Evolutionary conservation across 148 eudicot species (phyloP), one percentile per base, ranked within the genome.

Genomic region (Chenopodium formosanum): DNA sequence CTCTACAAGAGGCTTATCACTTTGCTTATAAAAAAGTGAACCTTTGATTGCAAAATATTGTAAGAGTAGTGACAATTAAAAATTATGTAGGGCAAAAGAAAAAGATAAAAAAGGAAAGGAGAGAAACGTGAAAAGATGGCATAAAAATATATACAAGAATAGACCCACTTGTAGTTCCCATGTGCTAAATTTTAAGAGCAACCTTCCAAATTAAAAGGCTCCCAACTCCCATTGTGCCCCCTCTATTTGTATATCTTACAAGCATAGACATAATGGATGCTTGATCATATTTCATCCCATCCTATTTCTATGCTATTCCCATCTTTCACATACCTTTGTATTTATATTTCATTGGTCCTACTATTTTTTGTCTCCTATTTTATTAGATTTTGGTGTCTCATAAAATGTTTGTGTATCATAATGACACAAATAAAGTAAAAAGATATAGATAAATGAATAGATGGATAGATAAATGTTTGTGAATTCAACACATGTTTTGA

Each of bases 181-280:
- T 86, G 85, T 82, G 83, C 85, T 52, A 70, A 62, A 85, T 82
- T 66, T 86, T 70, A 86, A 82, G 88, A 75, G 88, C 83, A 82
- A 82, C 53, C 81, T 53, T 86, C 88, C 88, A 86, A 40, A 40
- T 40, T 40, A 6, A 79, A 82, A 73, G 76, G 58, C 31, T 27
- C 76, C 32, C 76, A 73, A 73, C 60, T 53, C 82, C 56, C 66
- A 23, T 68, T 53, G 73, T 78, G 73, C 67, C 52, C 62, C 81
- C 78, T 70, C 58, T 64, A 5, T 1, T 82, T 22, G 65, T 23
- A 44, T 44, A 71, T 76, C 62, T 31, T 47, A 74, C n/a, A 25
- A 71, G 70, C 60, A 40, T 46, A 80, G 32, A 60, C 71, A 60
- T 73, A 62, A 60, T 72, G 66, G 46, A 58, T 69, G 50, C 64